Base-by-base conservation (phyloP, 2,329 filamentous ascomycete species). In the Lasiodiplodia hormozganensis region DNA sequence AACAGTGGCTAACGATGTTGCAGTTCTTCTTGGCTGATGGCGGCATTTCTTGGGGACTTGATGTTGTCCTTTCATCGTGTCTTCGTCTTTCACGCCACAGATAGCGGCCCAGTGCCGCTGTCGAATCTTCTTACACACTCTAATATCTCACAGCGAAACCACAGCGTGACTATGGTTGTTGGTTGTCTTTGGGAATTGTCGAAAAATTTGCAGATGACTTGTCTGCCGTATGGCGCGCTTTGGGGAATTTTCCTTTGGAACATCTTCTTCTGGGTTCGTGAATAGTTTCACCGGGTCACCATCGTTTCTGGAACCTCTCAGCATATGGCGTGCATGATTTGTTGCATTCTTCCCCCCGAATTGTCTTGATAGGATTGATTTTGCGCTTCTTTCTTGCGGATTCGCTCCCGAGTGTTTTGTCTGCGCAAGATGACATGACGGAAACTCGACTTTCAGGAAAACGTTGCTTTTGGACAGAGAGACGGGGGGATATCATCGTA, bases 1-100 rank as follows among this genome's bases (percentile, higher is more conserved):
- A 12, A 23, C 25, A 8, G 8, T 53, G 14, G 51, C 67, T 68
- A 51, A 68, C 58, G 51, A 28, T 64, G 4, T 54, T 18, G 31
- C 31, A 68, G 67, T 68, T 47, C 67, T 68, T 43, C 67, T 68
- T 12, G 67, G 67, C 51, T 68, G 21, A 64, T 11, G 23, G 6
- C 38, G 23, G 47, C n/a, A 7, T 12, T 38, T 38, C 23, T 31
- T 23, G 43, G 11, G 47, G 28, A 47, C 43, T 28, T 34, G 47
- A 31, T 31, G 18, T 36, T 16, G 47, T 64, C 8, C 21, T 21
- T 18, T 43, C 36, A 57, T n/a, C 56, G 21, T 43, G 36, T 60
- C 28, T 21, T 18, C n/a, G 56, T 25, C 16, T 49, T 36, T 62
- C 40, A 43, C 34, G 58, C 43, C 40, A 62, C 16, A 34, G 58